Conservation (phyloP, 2,329 filamentous ascomycete species). For the Hortaea sp. region DNA sequence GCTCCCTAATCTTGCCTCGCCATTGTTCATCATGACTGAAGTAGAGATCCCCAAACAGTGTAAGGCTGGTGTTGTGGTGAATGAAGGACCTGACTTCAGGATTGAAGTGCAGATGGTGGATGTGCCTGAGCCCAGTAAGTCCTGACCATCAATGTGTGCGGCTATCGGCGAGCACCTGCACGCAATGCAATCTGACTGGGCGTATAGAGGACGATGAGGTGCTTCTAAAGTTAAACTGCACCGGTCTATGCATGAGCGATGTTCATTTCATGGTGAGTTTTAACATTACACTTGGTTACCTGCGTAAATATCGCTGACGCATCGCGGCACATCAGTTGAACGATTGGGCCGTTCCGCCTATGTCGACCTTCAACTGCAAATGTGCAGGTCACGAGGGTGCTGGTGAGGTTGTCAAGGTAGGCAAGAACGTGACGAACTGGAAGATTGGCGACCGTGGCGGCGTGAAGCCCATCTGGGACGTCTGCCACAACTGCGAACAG, state of each 20-base stretch:
- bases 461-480: conserved; percentile 39
- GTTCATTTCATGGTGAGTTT: conserved; percentile 34
- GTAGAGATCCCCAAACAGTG: conserved; percentile 38
- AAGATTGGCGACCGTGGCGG: conserved; percentile 46
- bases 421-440: conserved; percentile 42
- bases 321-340: conserved; percentile 20
- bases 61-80: conserved; percentile 42
- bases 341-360: conserved; percentile 41
- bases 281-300: too few species aligned
- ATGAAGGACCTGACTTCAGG: conserved; percentile 40
- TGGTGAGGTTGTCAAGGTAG: conserved; percentile 48
- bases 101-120: conserved; percentile 40
- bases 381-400: conserved; percentile 42
- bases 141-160: conserved; percentile 3
- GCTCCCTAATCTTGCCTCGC: too few species aligned
- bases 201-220: conserved; percentile 36
- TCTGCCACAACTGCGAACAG: conserved; percentile 38
- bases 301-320: too few species aligned
- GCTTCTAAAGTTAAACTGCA: conserved; percentile 47
- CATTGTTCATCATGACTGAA: conserved; percentile 9
- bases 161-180: too few species aligned
- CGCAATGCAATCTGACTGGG: too few species aligned
- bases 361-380: conserved; percentile 29
- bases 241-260: conserved; percentile 49
- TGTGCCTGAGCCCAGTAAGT: conserved; percentile 38